Evolutionary conservation across 2,329 filamentous ascomycete species (phyloP).

Genomic region (Phyllosticta ampelicida): DNA sequence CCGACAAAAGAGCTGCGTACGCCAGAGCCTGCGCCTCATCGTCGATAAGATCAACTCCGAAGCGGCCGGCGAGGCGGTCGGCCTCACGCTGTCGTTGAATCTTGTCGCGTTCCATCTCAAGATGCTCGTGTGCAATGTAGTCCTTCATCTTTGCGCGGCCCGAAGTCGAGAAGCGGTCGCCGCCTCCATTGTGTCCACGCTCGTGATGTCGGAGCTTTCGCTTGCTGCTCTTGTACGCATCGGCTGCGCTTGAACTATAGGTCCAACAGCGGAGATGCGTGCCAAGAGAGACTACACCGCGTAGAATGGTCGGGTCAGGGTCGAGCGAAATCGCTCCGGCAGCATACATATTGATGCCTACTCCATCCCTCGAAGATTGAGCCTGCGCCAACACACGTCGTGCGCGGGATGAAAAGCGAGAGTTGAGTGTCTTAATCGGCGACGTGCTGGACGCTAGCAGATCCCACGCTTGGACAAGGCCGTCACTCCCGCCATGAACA

Average conservation of each 20-base stretch:
- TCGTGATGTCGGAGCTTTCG: conserved; percentile 64
- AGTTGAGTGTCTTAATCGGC: conserved; percentile 78
- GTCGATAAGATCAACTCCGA: conserved; percentile 66
- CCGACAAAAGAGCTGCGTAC: conserved; percentile 51
- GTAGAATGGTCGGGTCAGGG: conserved; percentile 72
- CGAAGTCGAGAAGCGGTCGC: conserved; percentile 49
- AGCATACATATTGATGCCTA: conserved; percentile 66
- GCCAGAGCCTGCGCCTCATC: conserved; percentile 52
- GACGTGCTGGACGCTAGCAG: conserved; percentile 69
- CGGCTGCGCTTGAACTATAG: conserved; percentile 70
- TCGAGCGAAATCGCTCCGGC: conserved; percentile 79
- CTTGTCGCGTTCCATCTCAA: conserved; percentile 67
- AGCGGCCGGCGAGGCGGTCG: conserved; percentile 62
- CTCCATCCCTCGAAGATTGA: conserved; percentile 54
- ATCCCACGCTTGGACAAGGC: conserved; percentile 93
- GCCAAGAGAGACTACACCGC: conserved; percentile 79
- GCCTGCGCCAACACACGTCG: conserved; percentile 63
- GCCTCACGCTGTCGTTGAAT: conserved; percentile 55
- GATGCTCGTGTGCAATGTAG: conserved; percentile 77
- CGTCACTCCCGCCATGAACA: conserved; percentile 88
- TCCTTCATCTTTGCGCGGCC: conserved; percentile 62
- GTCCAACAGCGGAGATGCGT: conserved; percentile 87
- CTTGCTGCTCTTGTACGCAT: conserved; percentile 65
- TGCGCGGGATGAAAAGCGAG: conserved; percentile 69
- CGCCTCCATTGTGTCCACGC: conserved; percentile 48